Conservation (phyloP, 176 grass and related monocot species). For the Carex littledalei region DNA sequence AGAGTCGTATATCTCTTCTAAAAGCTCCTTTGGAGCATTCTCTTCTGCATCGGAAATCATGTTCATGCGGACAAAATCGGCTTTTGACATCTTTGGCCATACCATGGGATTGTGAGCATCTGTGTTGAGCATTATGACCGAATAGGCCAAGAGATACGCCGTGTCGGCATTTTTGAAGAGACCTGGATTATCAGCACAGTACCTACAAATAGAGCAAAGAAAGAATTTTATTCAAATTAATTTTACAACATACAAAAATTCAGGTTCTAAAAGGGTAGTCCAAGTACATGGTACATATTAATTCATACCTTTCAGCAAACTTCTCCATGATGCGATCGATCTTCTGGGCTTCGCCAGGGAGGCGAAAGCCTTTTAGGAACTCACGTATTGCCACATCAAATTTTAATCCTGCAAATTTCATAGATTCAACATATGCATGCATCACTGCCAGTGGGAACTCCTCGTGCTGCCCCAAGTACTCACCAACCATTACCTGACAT, state of each 20-base stretch:
- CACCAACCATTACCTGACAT: slow-evolving; percentile 89
- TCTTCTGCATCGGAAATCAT: slow-evolving; percentile 77
- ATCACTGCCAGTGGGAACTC: slow-evolving; percentile 97
- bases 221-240: background rate
- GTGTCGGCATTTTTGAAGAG: slow-evolving; percentile 99
- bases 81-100: slow-evolving; percentile 97
- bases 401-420: slow-evolving; percentile 91
- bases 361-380: slow-evolving; percentile 90
- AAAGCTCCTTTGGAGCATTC: slow-evolving; percentile 77
- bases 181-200: slow-evolving; percentile 98
- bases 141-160: slow-evolving; percentile 98
- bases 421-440: slow-evolving; percentile 98
- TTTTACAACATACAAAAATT: background rate
- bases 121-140: slow-evolving; percentile 99
- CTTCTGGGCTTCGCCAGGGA: slow-evolving; percentile 98
- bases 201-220: slow-evolving; percentile 48
- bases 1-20: slow-evolving; percentile 97
- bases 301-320: slow-evolving; percentile 90
- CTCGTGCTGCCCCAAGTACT: slow-evolving; percentile 98
- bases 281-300: slow-evolving; percentile 7
- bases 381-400: slow-evolving; percentile 93
- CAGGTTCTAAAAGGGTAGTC: background rate
- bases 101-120: slow-evolving; percentile 99
- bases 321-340: slow-evolving; percentile 99
- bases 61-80: slow-evolving; percentile 91